These are phyloP conservation scores for Ilyonectria mors-panacis DNA, from an alignment of 2,329 filamentous ascomycete genomes.

Conservation along the genomic window DNA sequence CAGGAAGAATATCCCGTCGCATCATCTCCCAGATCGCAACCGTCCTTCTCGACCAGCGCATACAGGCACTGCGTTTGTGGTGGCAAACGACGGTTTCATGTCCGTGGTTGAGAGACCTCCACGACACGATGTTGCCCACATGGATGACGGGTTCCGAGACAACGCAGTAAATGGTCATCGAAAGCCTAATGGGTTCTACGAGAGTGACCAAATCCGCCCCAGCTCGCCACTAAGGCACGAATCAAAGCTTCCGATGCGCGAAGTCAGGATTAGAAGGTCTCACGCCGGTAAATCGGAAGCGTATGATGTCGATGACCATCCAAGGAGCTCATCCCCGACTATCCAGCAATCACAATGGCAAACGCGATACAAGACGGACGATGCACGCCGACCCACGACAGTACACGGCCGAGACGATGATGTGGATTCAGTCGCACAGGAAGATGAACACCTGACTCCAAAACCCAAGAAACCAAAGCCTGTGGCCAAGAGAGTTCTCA, in stretches of 20 bases:
- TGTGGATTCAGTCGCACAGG: constrained; percentile 39
- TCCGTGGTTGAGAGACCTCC: constrained; percentile 50
- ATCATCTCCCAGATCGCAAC: constrained; percentile 29
- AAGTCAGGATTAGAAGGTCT: constrained; percentile 50
- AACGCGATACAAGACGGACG: constrained; percentile 34
- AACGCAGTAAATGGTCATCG: constrained; percentile 35
- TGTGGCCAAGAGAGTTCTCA: constrained; percentile 35
- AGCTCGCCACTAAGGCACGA: constrained; percentile 46
- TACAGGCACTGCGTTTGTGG: constrained; percentile 46
- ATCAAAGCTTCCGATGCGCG: constrained; percentile 58
- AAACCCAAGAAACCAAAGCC: constrained; percentile 44
- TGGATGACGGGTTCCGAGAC: constrained; percentile 54
- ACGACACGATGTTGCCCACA: constrained; percentile 45
- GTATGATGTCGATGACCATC: constrained; percentile 36
- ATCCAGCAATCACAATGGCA: constrained; percentile 41
- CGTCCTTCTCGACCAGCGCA: constrained; percentile 31
- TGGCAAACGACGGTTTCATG: constrained; percentile 57
- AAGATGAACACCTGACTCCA: constrained; percentile 42
- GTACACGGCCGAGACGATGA: constrained; percentile 46
- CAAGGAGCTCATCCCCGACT: constrained; percentile 47
- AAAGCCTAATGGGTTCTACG: constrained; percentile 36
- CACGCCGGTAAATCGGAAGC: constrained; percentile 42
- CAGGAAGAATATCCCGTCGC: constrained; percentile 39
- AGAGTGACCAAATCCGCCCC: constrained; percentile 37
- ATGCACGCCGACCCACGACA: constrained; percentile 33